Base-by-base conservation (phyloP, 495 filamentous ascomycete species). In the Daldinia caldariorum region DNA sequence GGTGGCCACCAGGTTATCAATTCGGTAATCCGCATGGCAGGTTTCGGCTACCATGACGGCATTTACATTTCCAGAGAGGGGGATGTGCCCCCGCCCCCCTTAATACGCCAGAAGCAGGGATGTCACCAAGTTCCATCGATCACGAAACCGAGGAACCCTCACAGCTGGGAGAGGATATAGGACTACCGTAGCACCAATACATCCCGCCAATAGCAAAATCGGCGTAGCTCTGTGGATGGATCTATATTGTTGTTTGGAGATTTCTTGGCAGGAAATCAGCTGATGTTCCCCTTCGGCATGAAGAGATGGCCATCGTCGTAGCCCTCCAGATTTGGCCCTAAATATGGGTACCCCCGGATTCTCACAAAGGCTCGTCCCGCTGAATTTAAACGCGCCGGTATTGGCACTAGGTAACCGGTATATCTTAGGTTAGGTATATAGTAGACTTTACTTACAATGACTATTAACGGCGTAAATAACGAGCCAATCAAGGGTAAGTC, bases 401-500 rank as follows among this genome's bases (percentile, higher is more conserved):
- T 22, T n/a, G n/a, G n/a, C n/a, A n/a, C n/a, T n/a, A n/a, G n/a
- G n/a, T n/a, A n/a, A n/a, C n/a, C n/a, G n/a, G n/a, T n/a, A n/a
- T n/a, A n/a, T n/a, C n/a, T n/a, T n/a, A n/a, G n/a, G n/a, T n/a
- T n/a, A n/a, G n/a, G n/a, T n/a, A 7, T 22, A 3, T n/a, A 35
- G 16, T 37, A 50, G 20, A 54, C 9, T 4, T 56, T 22, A 10
- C 20, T 22, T 31, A n/a, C 13, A 3, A 72, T 72, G 70, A 65
- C 70, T 1, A 32, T 32, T 35, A 59, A 72, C 51, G 50, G 57
- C 8, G 41, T 31, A 34, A 18, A 58, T 43, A 71, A 72, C 41
- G 37, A 66, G 43, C 72, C 72, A 14, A 74, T 74, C 13, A 74
- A 69, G 47, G 69, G 72, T 74, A 20, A 65, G 68, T 66, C 3